Evolutionary conservation across 2,329 filamentous ascomycete species (phyloP).

Genomic region (Fusarium sp.): DNA sequence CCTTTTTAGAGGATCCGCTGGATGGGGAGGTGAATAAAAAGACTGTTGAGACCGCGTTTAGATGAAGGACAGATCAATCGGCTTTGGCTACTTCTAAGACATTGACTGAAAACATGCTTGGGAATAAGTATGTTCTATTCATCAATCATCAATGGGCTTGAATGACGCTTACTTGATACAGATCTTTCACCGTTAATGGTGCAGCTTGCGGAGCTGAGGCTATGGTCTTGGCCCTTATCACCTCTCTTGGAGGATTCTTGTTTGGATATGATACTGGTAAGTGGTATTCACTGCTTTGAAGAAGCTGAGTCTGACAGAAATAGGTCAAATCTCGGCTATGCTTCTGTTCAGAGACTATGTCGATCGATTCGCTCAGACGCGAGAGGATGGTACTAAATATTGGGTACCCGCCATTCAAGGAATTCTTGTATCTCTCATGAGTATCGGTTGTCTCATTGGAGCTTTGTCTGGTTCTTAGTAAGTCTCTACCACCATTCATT

Average conservation of each 20-base stretch:
- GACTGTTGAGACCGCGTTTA: background rate
- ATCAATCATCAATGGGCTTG: background rate
- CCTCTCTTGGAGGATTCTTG: conserved; percentile 69
- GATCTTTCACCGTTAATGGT: conserved; percentile 56
- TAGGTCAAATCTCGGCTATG: conserved; percentile 64
- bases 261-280: conserved; percentile 74
- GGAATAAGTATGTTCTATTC: conserved; percentile 5
- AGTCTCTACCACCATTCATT: conserved; percentile 8
- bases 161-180: conserved; percentile 25
- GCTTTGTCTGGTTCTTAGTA: conserved; percentile 62
- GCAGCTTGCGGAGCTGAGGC: conserved; percentile 55
- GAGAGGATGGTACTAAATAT: conserved; percentile 53
- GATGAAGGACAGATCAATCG: background rate
- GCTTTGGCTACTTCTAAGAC: background rate
- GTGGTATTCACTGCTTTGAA: conserved; percentile 37
- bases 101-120: conserved; percentile 16
- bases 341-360: conserved; percentile 65
- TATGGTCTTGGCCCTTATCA: conserved; percentile 60
- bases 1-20: background rate
- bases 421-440: conserved; percentile 67
- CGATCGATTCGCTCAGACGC: conserved; percentile 65
- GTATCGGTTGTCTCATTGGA: conserved; percentile 66
- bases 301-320: background rate
- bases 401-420: conserved; percentile 59
- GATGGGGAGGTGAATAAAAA: conserved; percentile 1